Evolutionary conservation across 1,284 basidiomycete species (phyloP).

Genomic region (Neonothopanus nambi): DNA sequence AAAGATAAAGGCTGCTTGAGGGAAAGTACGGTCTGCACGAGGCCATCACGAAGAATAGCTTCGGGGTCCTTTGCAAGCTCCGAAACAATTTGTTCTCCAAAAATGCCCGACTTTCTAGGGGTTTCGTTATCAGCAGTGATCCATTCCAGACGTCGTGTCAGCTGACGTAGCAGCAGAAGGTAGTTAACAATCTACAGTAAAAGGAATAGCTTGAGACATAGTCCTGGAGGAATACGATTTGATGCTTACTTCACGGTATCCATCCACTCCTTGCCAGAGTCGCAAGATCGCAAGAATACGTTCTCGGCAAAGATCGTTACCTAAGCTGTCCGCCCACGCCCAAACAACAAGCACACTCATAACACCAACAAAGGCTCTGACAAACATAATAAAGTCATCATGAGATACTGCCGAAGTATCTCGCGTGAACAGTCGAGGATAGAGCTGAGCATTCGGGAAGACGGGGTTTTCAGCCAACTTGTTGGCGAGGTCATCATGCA

Average conservation of each 20-base stretch:
- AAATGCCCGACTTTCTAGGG: conserved; percentile 59
- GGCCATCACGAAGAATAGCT: conserved; percentile 57
- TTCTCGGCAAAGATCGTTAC: conserved; percentile 61
- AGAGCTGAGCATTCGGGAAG: conserved; percentile 31
- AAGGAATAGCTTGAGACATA: conserved; percentile 11
- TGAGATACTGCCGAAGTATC: conserved; percentile 38
- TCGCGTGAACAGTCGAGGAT: conserved; percentile 37
- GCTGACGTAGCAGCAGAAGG: conserved; percentile 60
- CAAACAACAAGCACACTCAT: conserved; percentile 71
- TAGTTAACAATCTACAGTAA: conserved; percentile 63
- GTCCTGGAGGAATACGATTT: conserved; percentile 6
- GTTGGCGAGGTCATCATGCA: conserved; percentile 48
- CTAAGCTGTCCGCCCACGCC: conserved; percentile 78
- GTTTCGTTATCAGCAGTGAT: conserved; percentile 57
- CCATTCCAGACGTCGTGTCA: conserved; percentile 62
- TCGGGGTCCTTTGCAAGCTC: conserved; percentile 60
- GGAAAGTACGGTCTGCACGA: conserved; percentile 55
- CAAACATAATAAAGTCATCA: conserved; percentile 61
- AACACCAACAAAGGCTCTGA: conserved; percentile 67
- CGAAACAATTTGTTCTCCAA: conserved; percentile 67
- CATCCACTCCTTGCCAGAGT: conserved; percentile 68
- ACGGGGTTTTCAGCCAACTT: conserved; percentile 47
- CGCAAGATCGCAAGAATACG: conserved; percentile 60
- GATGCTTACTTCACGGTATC: conserved; percentile 58
- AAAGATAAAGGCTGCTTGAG: conserved; percentile 56